Conservation (phyloP, 2,329 filamentous ascomycete species). For the Thelonectria discophora region DNA sequence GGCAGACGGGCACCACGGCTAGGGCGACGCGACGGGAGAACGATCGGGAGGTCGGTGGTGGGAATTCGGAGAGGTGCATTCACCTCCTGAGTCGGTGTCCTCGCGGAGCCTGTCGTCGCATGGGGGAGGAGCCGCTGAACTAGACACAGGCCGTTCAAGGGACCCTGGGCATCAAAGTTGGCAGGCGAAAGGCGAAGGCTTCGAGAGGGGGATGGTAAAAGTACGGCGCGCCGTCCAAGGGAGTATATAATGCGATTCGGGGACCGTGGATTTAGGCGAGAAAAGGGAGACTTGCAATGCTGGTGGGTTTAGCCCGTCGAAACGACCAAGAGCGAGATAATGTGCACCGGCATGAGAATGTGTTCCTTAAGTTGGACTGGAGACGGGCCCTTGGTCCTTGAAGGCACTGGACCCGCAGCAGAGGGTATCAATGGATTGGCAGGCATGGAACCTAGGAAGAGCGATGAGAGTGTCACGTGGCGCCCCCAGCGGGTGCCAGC, state of each 20-base stretch:
- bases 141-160: slow-evolving; percentile 38
- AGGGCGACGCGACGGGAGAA: slow-evolving; percentile 34
- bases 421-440: too few species aligned
- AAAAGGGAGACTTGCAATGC: slow-evolving; percentile 31
- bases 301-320: slow-evolving; percentile 34
- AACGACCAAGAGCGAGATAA: slow-evolving; percentile 40
- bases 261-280: slow-evolving; percentile 19
- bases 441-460: slow-evolving; percentile 13
- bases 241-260: slow-evolving; percentile 18
- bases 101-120: slow-evolving; percentile 48
- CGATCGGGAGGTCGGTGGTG: slow-evolving; percentile 36
- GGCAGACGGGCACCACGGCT: slow-evolving; percentile 39
- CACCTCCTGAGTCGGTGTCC: slow-evolving; percentile 46
- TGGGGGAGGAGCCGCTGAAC: slow-evolving; percentile 42
- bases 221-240: slow-evolving; percentile 18
- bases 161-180: slow-evolving; percentile 32
- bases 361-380: slow-evolving; percentile 7
- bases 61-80: slow-evolving; percentile 41
- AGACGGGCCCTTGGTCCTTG: slow-evolving; percentile 15
- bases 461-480: slow-evolving; percentile 42
- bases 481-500: slow-evolving; percentile 35
- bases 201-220: slow-evolving; percentile 14
- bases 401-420: background rate
- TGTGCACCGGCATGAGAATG: slow-evolving; percentile 29
- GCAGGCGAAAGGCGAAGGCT: slow-evolving; percentile 21